phyloP scores from a whole-genome alignment of 164 flowering plant genomes.

The Kalanchoe fedtschenkoi region DNA sequence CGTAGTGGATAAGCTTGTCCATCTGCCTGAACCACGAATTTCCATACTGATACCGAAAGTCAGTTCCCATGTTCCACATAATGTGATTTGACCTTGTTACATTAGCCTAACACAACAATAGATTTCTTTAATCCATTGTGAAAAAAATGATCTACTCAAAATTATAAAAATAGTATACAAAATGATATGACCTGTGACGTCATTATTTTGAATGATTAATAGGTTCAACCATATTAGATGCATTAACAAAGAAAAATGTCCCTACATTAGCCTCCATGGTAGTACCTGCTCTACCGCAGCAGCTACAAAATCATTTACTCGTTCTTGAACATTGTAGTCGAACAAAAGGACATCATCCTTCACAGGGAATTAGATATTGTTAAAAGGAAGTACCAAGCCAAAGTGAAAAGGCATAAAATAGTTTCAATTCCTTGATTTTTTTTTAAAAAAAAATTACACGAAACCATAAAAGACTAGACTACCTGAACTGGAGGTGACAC shows the following conservation, averaged over 20 bases:
- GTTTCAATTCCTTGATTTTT: too few relatives aligned
- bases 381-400: slow-evolving; percentile 1
- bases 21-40: slow-evolving; percentile 83
- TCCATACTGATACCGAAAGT: slow-evolving; percentile 89
- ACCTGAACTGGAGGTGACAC: slow-evolving; percentile 49
- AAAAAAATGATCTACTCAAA: not conserved
- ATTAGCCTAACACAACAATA: slow-evolving; percentile 41
- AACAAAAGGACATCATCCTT: slow-evolving; percentile 60
- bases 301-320: slow-evolving; percentile 82
- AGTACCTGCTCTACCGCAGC: slow-evolving; percentile 77
- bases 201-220: not conserved
- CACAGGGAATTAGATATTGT: slow-evolving; percentile 9
- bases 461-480: not conserved
- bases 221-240: not conserved
- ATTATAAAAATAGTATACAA: not conserved
- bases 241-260: not conserved
- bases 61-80: slow-evolving; percentile 95
- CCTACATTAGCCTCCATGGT: not conserved
- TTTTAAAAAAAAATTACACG: not conserved
- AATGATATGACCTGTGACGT: not conserved
- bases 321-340: slow-evolving; percentile 91
- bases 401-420: not conserved
- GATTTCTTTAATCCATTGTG: not conserved
- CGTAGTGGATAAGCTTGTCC: slow-evolving; percentile 94
- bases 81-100: slow-evolving; percentile 81